Evolutionary conservation across 1,284 basidiomycete genomes (phyloP).

Genomic region (Apiotrichum gracile): DNA sequence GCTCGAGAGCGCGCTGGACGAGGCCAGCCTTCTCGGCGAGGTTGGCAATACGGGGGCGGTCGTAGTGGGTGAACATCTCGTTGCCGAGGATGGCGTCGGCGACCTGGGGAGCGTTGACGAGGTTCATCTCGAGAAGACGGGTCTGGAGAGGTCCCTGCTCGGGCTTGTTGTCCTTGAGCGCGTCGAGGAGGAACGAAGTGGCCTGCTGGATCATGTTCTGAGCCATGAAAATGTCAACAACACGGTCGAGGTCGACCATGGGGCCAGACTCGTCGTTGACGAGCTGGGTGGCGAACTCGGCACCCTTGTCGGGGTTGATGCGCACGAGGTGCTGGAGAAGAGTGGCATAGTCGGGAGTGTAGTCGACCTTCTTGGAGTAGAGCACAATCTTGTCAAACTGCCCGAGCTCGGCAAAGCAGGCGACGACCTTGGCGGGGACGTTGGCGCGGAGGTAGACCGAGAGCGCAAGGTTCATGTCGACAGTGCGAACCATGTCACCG

Average conservation of each 20-base stretch:
- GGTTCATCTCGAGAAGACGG: constrained; percentile 95
- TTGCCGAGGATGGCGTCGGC: constrained; percentile 99
- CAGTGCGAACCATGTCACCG: constrained; percentile 83
- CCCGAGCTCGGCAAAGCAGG: constrained; percentile 97
- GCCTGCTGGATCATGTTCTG: constrained; percentile 99
- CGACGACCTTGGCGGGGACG: constrained; percentile 96
- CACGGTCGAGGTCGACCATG: constrained; percentile 88
- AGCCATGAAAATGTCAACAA: constrained; percentile 98
- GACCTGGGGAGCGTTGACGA: constrained; percentile 95
- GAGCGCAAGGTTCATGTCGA: constrained; percentile 97
- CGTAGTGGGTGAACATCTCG: constrained; percentile 98
- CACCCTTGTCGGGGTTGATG: constrained; percentile 93
- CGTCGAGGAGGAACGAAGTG: constrained; percentile 95
- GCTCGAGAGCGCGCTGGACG: constrained; percentile 91
- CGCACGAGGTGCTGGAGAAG: constrained; percentile 98
- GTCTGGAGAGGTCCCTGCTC: constrained; percentile 97
- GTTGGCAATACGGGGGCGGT: constrained; percentile 93
- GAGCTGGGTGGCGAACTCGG: constrained; percentile 93
- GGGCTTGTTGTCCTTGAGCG: constrained; percentile 98
- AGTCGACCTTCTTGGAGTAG: constrained; percentile 96
- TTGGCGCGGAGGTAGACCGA: constrained; percentile 98
- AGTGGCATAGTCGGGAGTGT: constrained; percentile 87
- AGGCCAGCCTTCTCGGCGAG: constrained; percentile 97
- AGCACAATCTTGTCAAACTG: constrained; percentile 98
- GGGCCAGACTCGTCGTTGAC: constrained; percentile 91